phyloP scores from a whole-genome alignment of 306 rosid species.

The Cucurbita argyrosperma region DNA sequence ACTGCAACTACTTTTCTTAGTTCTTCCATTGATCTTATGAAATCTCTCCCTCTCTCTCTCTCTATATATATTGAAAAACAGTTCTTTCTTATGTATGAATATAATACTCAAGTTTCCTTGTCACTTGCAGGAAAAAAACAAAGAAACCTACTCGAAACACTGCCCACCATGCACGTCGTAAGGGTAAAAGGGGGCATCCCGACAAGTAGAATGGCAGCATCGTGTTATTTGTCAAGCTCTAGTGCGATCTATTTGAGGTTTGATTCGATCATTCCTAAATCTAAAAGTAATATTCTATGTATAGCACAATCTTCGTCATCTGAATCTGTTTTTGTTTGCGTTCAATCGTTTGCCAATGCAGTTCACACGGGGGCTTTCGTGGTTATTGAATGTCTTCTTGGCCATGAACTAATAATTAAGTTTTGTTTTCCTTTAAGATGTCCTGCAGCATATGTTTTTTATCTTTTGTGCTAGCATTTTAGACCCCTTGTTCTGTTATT shows the following conservation, averaged over 20 bases:
- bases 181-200: constrained; percentile 67
- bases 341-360: neutral
- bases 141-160: constrained; percentile 38
- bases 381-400: neutral
- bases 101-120: neutral
- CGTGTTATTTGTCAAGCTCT: constrained; percentile 7
- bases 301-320: neutral
- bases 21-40: neutral
- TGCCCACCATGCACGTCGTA: constrained; percentile 49
- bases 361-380: neutral
- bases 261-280: neutral
- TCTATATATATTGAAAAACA: neutral
- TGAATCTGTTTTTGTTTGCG: neutral
- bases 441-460: neutral
- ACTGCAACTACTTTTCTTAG: neutral
- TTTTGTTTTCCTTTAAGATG: neutral
- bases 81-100: neutral
- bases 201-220: constrained; percentile 31
- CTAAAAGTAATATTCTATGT: neutral
- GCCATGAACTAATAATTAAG: neutral
- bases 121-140: constrained; percentile 40
- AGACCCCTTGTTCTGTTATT: neutral
- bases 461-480: neutral
- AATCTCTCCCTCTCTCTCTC: neutral
- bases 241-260: constrained; percentile 1